Evolutionary conservation across 2,329 filamentous ascomycete species (phyloP).

Genomic region (Diaporthe aspalathi): DNA sequence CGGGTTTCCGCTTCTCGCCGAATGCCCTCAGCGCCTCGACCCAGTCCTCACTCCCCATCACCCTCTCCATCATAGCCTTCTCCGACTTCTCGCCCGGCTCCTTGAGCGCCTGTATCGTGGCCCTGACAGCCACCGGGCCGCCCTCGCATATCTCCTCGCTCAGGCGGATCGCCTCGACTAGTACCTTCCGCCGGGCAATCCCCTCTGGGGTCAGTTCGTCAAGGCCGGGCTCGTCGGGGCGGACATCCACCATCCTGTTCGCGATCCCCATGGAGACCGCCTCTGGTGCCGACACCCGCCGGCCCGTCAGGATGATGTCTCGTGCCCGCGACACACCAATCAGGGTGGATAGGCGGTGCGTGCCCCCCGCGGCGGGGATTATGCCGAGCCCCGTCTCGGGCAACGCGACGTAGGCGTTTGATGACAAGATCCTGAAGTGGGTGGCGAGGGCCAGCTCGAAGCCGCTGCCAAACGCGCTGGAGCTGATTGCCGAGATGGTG

Average conservation of each 20-base stretch:
- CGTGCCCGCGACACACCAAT: slow-evolving; percentile 86
- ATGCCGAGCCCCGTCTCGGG: slow-evolving; percentile 95
- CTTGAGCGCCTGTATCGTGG: slow-evolving; percentile 82
- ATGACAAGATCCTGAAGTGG: slow-evolving; percentile 87
- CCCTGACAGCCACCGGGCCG: slow-evolving; percentile 83
- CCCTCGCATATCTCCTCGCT: slow-evolving; percentile 85
- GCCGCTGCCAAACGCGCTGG: slow-evolving; percentile 89
- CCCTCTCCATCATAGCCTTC: slow-evolving; percentile 85
- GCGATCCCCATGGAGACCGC: slow-evolving; percentile 92
- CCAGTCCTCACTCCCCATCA: slow-evolving; percentile 86
- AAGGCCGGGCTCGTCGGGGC: slow-evolving; percentile 57
- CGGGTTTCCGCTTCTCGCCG: slow-evolving; percentile 69
- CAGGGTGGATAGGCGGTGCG: slow-evolving; percentile 83
- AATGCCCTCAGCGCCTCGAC: slow-evolving; percentile 91
- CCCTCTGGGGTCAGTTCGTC: slow-evolving; percentile 55
- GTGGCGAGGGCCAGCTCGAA: slow-evolving; percentile 92
- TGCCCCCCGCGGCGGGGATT: slow-evolving; percentile 93
- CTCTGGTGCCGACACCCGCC: slow-evolving; percentile 82
- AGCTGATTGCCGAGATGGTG: slow-evolving; percentile 88
- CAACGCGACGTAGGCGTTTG: slow-evolving; percentile 81
- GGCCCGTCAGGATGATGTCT: slow-evolving; percentile 89
- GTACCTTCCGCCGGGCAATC: slow-evolving; percentile 72
- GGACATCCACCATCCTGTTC: slow-evolving; percentile 87
- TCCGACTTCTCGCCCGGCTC: slow-evolving; percentile 80
- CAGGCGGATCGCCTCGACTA: slow-evolving; percentile 81